These are phyloP conservation scores for Cytospora piceicola DNA, from an alignment of 2,329 filamentous ascomycete genomes.

Conservation along the genomic window DNA sequence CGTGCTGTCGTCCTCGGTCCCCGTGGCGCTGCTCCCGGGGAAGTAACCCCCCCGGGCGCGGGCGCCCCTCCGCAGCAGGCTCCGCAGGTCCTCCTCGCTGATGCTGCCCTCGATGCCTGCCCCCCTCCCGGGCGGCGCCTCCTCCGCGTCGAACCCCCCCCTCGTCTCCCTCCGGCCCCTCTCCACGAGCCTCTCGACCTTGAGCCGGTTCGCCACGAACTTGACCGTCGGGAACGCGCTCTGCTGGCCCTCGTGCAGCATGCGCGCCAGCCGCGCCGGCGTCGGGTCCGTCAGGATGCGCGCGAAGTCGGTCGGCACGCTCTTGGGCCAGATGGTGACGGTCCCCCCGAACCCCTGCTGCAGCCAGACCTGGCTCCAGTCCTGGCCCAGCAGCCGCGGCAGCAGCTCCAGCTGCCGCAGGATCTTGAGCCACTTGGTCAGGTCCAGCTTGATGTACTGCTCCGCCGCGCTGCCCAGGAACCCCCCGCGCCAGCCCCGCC, in stretches of 20 bases:
- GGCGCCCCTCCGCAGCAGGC: constrained; percentile 38
- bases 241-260: constrained; percentile 90
- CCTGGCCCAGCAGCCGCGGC: constrained; percentile 86
- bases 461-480: constrained; percentile 91
- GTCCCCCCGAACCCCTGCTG: constrained; percentile 87
- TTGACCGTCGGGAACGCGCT: constrained; percentile 89
- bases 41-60: not conserved
- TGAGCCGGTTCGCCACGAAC: constrained; percentile 86
- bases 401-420: constrained; percentile 89
- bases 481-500: constrained; percentile 92
- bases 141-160: constrained; percentile 44
- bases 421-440: constrained; percentile 97
- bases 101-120: constrained; percentile 64
- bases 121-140: constrained; percentile 35
- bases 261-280: constrained; percentile 73
- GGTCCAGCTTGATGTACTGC: constrained; percentile 93
- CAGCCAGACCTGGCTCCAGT: constrained; percentile 96
- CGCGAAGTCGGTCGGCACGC: constrained; percentile 76
- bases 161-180: constrained; percentile 59
- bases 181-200: constrained; percentile 74
- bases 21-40: constrained; percentile 24
- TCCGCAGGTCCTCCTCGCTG: constrained; percentile 60
- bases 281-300: constrained; percentile 86
- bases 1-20: constrained; percentile 30
- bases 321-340: constrained; percentile 94